phyloP scores from a whole-genome alignment of 768 basidiomycete species.

The Tubosaeta sp. region DNA sequence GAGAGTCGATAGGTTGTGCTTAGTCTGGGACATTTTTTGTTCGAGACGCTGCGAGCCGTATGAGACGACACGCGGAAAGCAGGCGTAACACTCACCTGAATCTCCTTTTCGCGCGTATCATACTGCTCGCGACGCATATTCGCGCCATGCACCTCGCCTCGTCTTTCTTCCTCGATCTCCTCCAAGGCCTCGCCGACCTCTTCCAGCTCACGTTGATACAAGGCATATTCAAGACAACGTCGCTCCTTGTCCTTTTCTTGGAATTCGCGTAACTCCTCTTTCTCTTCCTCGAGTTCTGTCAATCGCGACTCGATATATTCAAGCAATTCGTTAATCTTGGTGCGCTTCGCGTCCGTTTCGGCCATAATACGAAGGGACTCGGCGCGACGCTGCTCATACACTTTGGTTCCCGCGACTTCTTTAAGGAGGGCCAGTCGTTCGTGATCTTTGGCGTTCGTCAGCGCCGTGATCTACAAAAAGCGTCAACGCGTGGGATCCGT shows the following conservation, averaged over 20 bases:
- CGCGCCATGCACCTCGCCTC: slow-evolving; percentile 76
- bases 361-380: slow-evolving; percentile 97
- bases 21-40: slow-evolving; percentile 61
- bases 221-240: slow-evolving; percentile 89
- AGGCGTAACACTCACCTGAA: slow-evolving; percentile 51
- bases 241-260: slow-evolving; percentile 94
- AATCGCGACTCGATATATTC: slow-evolving; percentile 89
- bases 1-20: slow-evolving; percentile 68
- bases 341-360: slow-evolving; percentile 89
- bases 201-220: slow-evolving; percentile 87
- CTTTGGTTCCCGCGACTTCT: slow-evolving; percentile 97
- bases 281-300: slow-evolving; percentile 93
- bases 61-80: background rate
- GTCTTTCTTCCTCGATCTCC: slow-evolving; percentile 79
- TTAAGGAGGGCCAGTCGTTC: slow-evolving; percentile 93
- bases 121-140: slow-evolving; percentile 81
- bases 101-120: slow-evolving; percentile 78
- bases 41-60: slow-evolving; percentile 58
- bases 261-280: slow-evolving; percentile 95
- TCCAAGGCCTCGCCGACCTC: slow-evolving; percentile 85
- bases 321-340: slow-evolving; percentile 86
- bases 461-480: slow-evolving; percentile 71
- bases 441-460: slow-evolving; percentile 96
- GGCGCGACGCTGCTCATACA: slow-evolving; percentile 90
- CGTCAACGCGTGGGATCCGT: slow-evolving; percentile 8